phyloP scores from a whole-genome alignment of 208 protist genomes.

The Vickermania ingenoplastis region DNA sequence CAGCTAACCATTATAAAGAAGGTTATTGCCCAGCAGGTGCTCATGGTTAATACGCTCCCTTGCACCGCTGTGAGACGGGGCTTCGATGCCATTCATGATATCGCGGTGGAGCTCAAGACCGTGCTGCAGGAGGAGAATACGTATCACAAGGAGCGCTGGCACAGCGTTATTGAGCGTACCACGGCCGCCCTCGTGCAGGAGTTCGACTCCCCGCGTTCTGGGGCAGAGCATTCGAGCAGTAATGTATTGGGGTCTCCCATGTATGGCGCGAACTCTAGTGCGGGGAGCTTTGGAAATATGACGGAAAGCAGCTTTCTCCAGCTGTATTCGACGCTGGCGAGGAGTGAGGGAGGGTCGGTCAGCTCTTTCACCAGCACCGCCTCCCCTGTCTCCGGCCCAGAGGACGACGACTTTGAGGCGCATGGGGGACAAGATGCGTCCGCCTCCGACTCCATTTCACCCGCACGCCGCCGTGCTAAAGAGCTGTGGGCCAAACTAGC shows the following conservation, averaged over 20 bases:
- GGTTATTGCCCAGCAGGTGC: constrained; percentile 43
- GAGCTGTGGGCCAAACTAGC: constrained; percentile 34
- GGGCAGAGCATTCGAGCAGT: neutral
- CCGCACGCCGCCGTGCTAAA: neutral
- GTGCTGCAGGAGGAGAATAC: neutral
- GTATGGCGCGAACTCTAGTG: neutral
- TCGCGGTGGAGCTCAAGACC: constrained; percentile 30
- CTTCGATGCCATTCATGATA: constrained; percentile 52
- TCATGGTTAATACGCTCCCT: constrained; percentile 59
- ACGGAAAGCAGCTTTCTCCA: neutral
- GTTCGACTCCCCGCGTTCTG: neutral
- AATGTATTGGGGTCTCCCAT: neutral
- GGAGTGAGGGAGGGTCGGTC: neutral
- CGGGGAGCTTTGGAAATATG: neutral
- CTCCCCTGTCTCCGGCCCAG: neutral
- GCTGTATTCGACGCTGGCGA: neutral
- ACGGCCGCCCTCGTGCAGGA: neutral
- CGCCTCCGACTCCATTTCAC: neutral
- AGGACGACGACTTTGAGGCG: neutral
- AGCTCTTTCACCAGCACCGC: neutral
- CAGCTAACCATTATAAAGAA: constrained; percentile 51
- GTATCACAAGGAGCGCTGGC: neutral
- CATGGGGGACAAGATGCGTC: no score
- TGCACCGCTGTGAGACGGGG: constrained; percentile 32
- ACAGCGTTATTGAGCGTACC: neutral